phyloP scores from a whole-genome alignment of 257 asterid genomes.

The Salvia rosmarinus region DNA sequence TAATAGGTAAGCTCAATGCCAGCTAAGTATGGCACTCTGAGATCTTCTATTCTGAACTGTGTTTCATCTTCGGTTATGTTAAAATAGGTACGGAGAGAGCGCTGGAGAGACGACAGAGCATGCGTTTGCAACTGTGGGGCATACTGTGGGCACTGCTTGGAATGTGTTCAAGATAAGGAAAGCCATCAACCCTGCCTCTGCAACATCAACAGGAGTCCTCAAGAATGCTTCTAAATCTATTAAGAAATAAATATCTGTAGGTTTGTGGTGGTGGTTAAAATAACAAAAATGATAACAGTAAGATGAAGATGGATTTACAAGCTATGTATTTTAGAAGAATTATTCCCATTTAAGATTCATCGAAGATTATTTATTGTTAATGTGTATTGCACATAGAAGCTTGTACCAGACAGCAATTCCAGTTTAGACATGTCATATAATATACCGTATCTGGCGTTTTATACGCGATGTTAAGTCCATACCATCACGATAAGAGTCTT shows the following conservation, averaged over 20 bases:
- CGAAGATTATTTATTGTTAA: not conserved
- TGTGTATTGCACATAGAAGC: too few relatives aligned
- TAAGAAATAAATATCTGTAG: not conserved
- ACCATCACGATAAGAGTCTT: conserved; percentile 52
- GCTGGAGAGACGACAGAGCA: conserved; percentile 89
- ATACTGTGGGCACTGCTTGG: conserved; percentile 76
- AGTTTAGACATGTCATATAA: too few relatives aligned
- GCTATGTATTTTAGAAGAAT: too few relatives aligned
- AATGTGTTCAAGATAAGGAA: conserved; percentile 76
- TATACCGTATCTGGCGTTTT: not conserved
- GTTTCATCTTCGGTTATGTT: too few relatives aligned
- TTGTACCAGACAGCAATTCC: too few relatives aligned
- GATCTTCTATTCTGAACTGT: not conserved
- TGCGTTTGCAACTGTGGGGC: conserved; percentile 73
- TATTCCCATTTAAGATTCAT: too few relatives aligned
- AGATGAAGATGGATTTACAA: too few relatives aligned
- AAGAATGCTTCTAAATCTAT: conserved; percentile 47
- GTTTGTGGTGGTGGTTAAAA: not conserved
- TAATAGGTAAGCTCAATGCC: conserved; percentile 23
- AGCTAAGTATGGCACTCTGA: too few relatives aligned
- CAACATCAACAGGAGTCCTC: conserved; percentile 45
- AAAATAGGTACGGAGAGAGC: conserved; percentile 67
- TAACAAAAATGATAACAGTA: not conserved
- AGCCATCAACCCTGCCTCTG: conserved; percentile 69
- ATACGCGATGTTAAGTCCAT: conserved; percentile 17